Percentiles rank a stretch among this genome's conserved stretches.
Evolutionary conservation across 441 rosid genomes (phyloP).

Genomic region (Arabidopsis lyrata): DNA sequence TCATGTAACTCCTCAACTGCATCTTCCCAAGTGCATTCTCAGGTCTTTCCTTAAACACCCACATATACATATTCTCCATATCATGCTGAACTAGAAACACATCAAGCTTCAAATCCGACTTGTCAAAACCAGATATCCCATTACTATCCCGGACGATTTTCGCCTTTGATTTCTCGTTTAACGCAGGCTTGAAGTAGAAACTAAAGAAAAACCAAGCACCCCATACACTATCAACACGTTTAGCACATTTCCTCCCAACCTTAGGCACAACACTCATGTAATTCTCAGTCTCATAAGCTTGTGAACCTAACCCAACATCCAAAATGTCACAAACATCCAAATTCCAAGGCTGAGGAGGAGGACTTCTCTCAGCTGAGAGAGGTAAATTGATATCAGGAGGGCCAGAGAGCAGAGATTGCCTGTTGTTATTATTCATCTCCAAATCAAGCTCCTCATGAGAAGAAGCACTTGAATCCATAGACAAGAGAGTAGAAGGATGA

Average conservation of each 20-base stretch:
- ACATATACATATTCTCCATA: conserved; percentile 86
- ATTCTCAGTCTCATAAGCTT: conserved; percentile 58
- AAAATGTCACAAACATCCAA: conserved; percentile 60
- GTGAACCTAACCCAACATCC: conserved; percentile 68
- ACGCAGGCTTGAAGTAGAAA: conserved; percentile 71
- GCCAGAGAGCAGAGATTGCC: conserved; percentile 59
- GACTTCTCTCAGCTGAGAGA: conserved; percentile 61
- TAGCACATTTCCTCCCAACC: conserved; percentile 59
- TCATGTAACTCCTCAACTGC: conserved; percentile 80
- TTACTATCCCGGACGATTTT: conserved; percentile 61
- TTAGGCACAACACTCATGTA: conserved; percentile 55
- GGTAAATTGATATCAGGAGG: conserved; percentile 84
- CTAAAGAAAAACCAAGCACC: conserved; percentile 85
- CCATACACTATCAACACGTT: conserved; percentile 73
- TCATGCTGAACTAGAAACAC: conserved; percentile 78
- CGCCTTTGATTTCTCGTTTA: conserved; percentile 69
- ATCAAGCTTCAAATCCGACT: conserved; percentile 66
- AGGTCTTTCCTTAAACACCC: conserved; percentile 76
- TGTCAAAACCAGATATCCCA: conserved; percentile 66
- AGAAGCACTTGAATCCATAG: conserved; percentile 73
- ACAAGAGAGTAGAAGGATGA: conserved; percentile 69
- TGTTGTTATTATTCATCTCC: conserved; percentile 50
- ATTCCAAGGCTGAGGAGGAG: conserved; percentile 57
- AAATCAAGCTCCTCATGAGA: conserved; percentile 75
- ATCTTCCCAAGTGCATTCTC: conserved; percentile 80